phyloP scores from a whole-genome alignment of 2,329 filamentous ascomycete genomes.

The Metarhizium anisopliae region DNA sequence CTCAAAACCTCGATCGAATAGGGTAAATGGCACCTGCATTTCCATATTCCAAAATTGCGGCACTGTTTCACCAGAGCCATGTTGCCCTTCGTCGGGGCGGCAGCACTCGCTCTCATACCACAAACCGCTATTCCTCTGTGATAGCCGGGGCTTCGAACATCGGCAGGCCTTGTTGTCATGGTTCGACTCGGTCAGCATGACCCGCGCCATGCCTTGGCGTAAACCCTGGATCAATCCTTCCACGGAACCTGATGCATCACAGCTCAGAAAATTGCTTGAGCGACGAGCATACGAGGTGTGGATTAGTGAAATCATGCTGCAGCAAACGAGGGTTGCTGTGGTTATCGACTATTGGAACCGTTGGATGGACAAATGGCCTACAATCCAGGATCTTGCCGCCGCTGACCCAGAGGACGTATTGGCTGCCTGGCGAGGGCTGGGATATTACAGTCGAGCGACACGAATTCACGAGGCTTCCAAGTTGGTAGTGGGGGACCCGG shows the following conservation, averaged over 20 bases:
- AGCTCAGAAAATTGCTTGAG: constrained; percentile 35
- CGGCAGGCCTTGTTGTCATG: constrained; percentile 36
- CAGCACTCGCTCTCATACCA: constrained; percentile 31
- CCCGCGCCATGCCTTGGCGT: constrained; percentile 50
- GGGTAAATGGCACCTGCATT: not conserved
- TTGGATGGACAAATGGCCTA: constrained; percentile 54
- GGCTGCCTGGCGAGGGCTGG: constrained; percentile 50
- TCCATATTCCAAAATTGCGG: constrained; percentile 7
- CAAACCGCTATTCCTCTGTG: constrained; percentile 37
- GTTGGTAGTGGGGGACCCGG: constrained; percentile 33
- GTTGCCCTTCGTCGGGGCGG: constrained; percentile 8
- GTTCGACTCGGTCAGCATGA: constrained; percentile 39
- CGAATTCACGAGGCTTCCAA: constrained; percentile 49
- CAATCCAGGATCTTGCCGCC: constrained; percentile 43
- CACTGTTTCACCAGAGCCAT: constrained; percentile 6
- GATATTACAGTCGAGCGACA: constrained; percentile 56
- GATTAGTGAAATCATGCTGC: constrained; percentile 60
- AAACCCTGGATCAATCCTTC: constrained; percentile 44
- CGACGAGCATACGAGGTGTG: constrained; percentile 55
- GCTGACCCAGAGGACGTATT: constrained; percentile 48
- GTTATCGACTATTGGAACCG: constrained; percentile 55
- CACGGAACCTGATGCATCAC: constrained; percentile 14
- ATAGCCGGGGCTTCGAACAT: constrained; percentile 18
- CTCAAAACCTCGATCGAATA: not conserved
- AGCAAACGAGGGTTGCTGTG: constrained; percentile 54